A percentile compares a stretch with the other conserved stretches of the same genome.
Conservation (phyloP, 208 protist species). For the Acanthamoeba royreba region DNA sequence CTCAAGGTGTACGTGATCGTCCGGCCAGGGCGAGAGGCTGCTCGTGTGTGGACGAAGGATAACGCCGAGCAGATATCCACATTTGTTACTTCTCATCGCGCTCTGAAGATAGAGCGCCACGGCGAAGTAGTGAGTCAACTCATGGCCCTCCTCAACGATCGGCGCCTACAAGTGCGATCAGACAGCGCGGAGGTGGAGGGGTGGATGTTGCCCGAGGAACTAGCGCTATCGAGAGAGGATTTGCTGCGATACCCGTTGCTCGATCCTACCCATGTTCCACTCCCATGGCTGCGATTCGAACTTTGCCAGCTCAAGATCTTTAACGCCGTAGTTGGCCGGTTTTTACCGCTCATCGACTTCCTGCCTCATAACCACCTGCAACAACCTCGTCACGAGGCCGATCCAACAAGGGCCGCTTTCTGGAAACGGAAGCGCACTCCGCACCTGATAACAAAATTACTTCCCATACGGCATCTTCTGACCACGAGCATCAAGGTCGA, state of each 20-base stretch:
- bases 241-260: neutral
- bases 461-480: neutral
- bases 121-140: neutral
- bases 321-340: neutral
- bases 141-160: neutral
- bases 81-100: neutral
- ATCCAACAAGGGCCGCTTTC: neutral
- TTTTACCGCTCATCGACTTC: neutral
- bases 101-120: neutral
- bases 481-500: neutral
- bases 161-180: neutral
- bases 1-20: neutral
- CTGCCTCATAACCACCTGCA: neutral
- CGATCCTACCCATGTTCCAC: neutral
- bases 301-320: neutral
- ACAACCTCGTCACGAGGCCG: neutral
- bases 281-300: neutral
- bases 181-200: neutral
- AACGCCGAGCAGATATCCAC: neutral
- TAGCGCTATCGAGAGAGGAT: neutral
- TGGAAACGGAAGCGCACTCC: neutral
- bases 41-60: neutral
- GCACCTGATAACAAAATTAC: neutral
- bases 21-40: neutral
- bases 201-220: neutral